Conservation (phyloP, 805 yeast species). For the Cyberlindnera maclurae region DNA sequence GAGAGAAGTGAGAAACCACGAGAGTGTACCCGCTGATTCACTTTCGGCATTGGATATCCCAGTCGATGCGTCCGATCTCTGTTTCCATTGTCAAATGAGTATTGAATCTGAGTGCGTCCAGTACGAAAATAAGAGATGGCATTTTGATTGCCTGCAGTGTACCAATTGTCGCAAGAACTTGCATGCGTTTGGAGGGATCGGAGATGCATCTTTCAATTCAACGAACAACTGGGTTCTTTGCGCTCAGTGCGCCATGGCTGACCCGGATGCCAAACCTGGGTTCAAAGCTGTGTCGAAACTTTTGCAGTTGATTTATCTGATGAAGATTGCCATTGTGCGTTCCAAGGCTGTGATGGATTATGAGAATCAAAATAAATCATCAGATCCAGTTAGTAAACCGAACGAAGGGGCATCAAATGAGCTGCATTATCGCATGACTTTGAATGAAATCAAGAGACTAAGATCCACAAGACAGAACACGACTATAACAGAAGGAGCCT, state of each 20-base stretch:
- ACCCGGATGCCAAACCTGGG: slow-evolving; percentile 43
- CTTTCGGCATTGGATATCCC: slow-evolving; percentile 38
- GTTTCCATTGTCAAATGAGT: slow-evolving; percentile 62
- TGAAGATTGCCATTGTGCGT: slow-evolving; percentile 79
- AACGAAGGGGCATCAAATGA: slow-evolving; percentile 25
- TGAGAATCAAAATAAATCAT: slow-evolving; percentile 13
- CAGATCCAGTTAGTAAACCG: slow-evolving; percentile 2
- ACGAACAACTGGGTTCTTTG: slow-evolving; percentile 41
- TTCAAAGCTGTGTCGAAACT: slow-evolving; percentile 61
- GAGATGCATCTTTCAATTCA: slow-evolving; percentile 37
- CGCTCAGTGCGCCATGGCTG: slow-evolving; percentile 50
- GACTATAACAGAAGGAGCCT: slow-evolving; percentile 38
- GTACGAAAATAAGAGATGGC: slow-evolving; percentile 70
- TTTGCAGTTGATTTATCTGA: slow-evolving; percentile 64
- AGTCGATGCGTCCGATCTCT: slow-evolving; percentile 64
- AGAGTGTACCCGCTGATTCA: slow-evolving; percentile 30
- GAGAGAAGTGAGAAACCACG: slow-evolving; percentile 42
- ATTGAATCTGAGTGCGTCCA: slow-evolving; percentile 80
- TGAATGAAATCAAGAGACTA: slow-evolving; percentile 69
- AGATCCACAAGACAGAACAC: slow-evolving; percentile 67
- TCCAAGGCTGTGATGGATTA: slow-evolving; percentile 54
- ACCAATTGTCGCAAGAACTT: slow-evolving; percentile 43
- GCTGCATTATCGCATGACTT: slow-evolving; percentile 58
- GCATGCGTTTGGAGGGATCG: slow-evolving; percentile 30
- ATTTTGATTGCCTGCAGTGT: slow-evolving; percentile 65